Percentiles rank a stretch among this genome's conserved stretches.
phyloP scores from a whole-genome alignment of 768 basidiomycete genomes.

The Roridomyces roridus region DNA sequence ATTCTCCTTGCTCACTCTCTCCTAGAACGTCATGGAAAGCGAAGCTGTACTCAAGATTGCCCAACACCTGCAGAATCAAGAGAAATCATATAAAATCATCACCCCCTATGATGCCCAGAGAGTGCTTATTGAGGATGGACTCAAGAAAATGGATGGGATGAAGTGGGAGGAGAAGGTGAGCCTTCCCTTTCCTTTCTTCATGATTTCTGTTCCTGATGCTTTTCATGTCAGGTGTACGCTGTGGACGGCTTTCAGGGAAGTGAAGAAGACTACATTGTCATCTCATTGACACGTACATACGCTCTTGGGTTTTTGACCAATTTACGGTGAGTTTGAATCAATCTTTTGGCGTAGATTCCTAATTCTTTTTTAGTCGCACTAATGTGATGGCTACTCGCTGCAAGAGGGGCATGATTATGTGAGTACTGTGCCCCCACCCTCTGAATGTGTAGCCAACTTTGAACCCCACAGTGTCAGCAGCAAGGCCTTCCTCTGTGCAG shows the following conservation, averaged over 20 bases:
- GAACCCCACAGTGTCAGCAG: no score
- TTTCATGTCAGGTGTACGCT: slow-evolving; percentile 20
- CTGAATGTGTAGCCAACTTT: no score
- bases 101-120: slow-evolving; percentile 86
- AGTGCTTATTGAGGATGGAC: slow-evolving; percentile 56
- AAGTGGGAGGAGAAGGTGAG: slow-evolving; percentile 73
- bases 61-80: slow-evolving; percentile 54
- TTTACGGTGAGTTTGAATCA: slow-evolving; percentile 37
- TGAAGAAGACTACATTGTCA: slow-evolving; percentile 80
- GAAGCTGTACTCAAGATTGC: slow-evolving; percentile 64
- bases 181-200: slow-evolving; percentile 13
- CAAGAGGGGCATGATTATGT: slow-evolving; percentile 82
- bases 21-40: slow-evolving; percentile 67
- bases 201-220: slow-evolving; percentile 1
- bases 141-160: slow-evolving; percentile 55
- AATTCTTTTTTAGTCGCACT: slow-evolving; percentile 47
- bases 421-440: no score
- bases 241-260: slow-evolving; percentile 50
- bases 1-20: slow-evolving; percentile 1
- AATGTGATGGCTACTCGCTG: slow-evolving; percentile 91
- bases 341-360: neutral
- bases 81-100: slow-evolving; percentile 66
- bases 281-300: slow-evolving; percentile 68
- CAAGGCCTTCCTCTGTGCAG: slow-evolving; percentile 60
- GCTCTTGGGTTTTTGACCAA: slow-evolving; percentile 72